phyloP scores from a whole-genome alignment of 2,329 filamentous ascomycete genomes.

The Davidsoniella eucalypti region DNA sequence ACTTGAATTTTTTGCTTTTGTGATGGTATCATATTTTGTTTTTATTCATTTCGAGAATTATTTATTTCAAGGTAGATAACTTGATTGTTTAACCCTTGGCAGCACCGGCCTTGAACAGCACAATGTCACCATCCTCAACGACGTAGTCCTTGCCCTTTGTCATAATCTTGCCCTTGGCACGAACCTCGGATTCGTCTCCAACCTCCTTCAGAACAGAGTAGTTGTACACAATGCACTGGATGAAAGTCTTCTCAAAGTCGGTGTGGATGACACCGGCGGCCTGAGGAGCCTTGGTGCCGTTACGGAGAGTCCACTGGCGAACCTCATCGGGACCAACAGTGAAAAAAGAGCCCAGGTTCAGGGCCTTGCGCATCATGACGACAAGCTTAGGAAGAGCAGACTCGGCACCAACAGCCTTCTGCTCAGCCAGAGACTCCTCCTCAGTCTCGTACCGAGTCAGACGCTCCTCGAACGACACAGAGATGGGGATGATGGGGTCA shows the following conservation, averaged over 20 bases:
- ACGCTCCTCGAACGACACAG: conserved; percentile 83
- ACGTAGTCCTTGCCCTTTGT: conserved; percentile 98
- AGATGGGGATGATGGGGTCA: conserved; percentile 85
- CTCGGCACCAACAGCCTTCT: conserved; percentile 72
- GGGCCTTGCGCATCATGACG: conserved; percentile 75
- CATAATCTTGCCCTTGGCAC: conserved; percentile 89
- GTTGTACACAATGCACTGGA: conserved; percentile 91
- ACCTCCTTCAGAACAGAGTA: conserved; percentile 65
- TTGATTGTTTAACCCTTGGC: conserved; percentile 44
- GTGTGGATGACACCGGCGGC: conserved; percentile 96
- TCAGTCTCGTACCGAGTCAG: conserved; percentile 67
- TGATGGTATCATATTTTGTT: conserved; percentile 9
- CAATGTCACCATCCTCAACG: conserved; percentile 63
- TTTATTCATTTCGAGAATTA: conserved; percentile 4
- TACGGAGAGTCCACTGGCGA: conserved; percentile 93
- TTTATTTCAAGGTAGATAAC: neutral
- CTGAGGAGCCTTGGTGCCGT: conserved; percentile 91
- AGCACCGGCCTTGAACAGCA: conserved; percentile 82
- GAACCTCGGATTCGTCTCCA: conserved; percentile 76
- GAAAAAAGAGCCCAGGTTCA: conserved; percentile 92
- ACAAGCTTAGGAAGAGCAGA: conserved; percentile 87
- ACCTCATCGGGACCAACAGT: conserved; percentile 92
- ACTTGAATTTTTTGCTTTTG: neutral
- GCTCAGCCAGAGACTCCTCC: conserved; percentile 63
- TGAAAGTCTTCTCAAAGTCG: conserved; percentile 99